These are phyloP conservation scores for Blastobotrys raffinosifermentans DNA, from an alignment of 1,139 yeast genomes.

Conservation along the genomic window DNA sequence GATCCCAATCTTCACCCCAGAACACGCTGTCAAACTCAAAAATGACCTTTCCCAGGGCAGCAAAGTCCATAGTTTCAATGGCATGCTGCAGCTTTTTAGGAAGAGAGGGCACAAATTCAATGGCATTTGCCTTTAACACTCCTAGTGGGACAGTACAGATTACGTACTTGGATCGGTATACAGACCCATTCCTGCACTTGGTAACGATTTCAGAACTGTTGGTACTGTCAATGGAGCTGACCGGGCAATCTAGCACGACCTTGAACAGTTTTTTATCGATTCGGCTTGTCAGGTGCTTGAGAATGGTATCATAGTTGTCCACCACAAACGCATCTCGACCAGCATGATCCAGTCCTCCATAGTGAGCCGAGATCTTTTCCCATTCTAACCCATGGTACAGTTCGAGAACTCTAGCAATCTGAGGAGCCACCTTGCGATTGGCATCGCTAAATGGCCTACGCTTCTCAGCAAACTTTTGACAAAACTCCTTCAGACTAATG, in stretches of 20 bases:
- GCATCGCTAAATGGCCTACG: not conserved
- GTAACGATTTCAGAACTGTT: conserved; percentile 19
- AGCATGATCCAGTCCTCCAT: conserved; percentile 2
- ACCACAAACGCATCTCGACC: conserved; percentile 8
- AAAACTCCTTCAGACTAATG: conserved; percentile 38
- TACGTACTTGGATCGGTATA: conserved; percentile 43
- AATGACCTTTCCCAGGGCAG: conserved; percentile 68
- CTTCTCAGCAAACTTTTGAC: conserved; percentile 42
- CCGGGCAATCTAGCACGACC: conserved; percentile 25
- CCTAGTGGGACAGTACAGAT: conserved; percentile 77
- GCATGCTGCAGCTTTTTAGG: conserved; percentile 44
- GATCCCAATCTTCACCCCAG: conserved; percentile 53
- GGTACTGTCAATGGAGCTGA: conserved; percentile 29
- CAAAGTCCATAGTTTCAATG: conserved; percentile 51
- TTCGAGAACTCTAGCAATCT: conserved; percentile 4
- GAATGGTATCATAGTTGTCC: conserved; percentile 5
- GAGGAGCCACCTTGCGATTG: conserved; percentile 3
- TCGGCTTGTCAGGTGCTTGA: not conserved
- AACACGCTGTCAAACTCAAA: conserved; percentile 63
- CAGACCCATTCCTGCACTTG: conserved; percentile 27
- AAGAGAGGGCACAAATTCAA: conserved; percentile 52
- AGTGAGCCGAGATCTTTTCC: conserved; percentile 7
- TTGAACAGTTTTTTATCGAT: conserved; percentile 11
- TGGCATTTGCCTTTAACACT: conserved; percentile 37
- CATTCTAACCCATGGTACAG: conserved; percentile 6